These are phyloP conservation scores for Cercophora sp. DNA, from an alignment of 495 filamentous ascomycete species.

Conservation along the genomic window DNA sequence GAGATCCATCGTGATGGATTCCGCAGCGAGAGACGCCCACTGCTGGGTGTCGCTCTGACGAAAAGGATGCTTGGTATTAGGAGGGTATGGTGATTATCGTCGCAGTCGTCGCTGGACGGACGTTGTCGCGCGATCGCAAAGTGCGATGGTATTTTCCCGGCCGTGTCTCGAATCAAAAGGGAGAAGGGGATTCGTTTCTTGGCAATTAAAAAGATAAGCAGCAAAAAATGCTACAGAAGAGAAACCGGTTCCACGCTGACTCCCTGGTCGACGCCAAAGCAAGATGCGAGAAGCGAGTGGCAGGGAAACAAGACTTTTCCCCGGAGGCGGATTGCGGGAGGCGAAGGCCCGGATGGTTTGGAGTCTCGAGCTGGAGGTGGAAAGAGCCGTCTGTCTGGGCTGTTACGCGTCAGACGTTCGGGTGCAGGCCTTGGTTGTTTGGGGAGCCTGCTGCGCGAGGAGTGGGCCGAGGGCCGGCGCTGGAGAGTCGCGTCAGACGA, in stretches of 20 bases:
- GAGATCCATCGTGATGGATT: constrained; percentile 48
- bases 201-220: constrained; percentile 11
- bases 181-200: constrained; percentile 3
- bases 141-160: background rate
- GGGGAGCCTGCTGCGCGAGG: no score
- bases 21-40: constrained; percentile 13
- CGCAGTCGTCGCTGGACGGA: constrained; percentile 9
- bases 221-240: constrained; percentile 4
- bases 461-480: background rate
- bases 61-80: no score
- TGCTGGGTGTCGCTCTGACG: constrained; percentile 3
- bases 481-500: constrained; percentile 6
- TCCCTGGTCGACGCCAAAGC: constrained; percentile 1
- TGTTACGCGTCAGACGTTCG: constrained; percentile 1
- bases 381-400: background rate
- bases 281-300: constrained; percentile 21
- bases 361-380: background rate
- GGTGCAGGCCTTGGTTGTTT: background rate
- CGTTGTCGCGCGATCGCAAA: background rate
- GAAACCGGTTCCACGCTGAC: constrained; percentile 1
- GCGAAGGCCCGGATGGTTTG: background rate
- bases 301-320: constrained; percentile 18
- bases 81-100: no score
- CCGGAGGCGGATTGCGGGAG: constrained; percentile 3
- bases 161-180: constrained; percentile 8